phyloP scores from a whole-genome alignment of 73 alveolate species.

The Paramecium octaurelia region DNA sequence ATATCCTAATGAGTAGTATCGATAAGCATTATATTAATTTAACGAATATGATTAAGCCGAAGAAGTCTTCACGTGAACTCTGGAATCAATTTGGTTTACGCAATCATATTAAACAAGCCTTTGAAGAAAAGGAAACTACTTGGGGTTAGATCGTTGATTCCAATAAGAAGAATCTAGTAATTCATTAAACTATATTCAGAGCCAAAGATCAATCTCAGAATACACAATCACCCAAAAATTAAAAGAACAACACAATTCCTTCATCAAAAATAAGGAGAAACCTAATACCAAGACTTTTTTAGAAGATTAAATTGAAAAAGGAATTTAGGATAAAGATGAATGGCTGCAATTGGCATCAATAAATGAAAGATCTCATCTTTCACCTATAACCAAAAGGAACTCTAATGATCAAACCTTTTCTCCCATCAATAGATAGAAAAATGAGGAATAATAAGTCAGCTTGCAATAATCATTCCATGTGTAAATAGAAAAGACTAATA shows the following conservation, averaged over 20 bases:
- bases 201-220: constrained; percentile 27
- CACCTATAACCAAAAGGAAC: neutral
- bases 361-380: neutral
- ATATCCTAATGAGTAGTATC: constrained; percentile 26
- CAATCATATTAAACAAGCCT: neutral
- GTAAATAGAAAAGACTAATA: neutral
- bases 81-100: constrained; percentile 29
- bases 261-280: neutral
- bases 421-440: neutral
- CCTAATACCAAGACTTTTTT: neutral
- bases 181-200: neutral
- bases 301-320: neutral
- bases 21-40: constrained; percentile 18
- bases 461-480: neutral
- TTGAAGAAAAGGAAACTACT: neutral
- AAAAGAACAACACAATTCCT: constrained; percentile 6
- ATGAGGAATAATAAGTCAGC: neutral
- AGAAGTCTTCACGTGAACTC: constrained; percentile 31
- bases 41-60: constrained; percentile 52
- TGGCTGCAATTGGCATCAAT: constrained; percentile 6
- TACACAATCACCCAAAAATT: neutral
- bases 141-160: constrained; percentile 46
- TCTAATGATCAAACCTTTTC: constrained; percentile 18
- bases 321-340: neutral
- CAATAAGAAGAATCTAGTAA: neutral